These are phyloP conservation scores for Vigna hirtella DNA, from an alignment of 306 rosid genomes.

Conservation along the genomic window DNA sequence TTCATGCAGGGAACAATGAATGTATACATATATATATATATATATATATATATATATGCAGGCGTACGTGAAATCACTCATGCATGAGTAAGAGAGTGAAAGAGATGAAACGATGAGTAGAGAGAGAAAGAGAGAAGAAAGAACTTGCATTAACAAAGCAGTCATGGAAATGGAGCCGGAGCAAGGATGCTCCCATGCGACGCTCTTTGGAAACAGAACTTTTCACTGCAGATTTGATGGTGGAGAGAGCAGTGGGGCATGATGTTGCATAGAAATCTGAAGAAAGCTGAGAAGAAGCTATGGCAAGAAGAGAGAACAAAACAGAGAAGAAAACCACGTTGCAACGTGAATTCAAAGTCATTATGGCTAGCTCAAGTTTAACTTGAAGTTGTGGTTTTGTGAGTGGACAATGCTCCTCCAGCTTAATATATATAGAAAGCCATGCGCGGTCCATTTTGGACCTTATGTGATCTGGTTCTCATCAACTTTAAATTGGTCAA, in stretches of 20 bases:
- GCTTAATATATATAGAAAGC: constrained; percentile 54
- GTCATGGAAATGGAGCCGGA: constrained; percentile 73
- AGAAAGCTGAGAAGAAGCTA: constrained; percentile 54
- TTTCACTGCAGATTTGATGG: constrained; percentile 51
- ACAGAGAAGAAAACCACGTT: constrained; percentile 39
- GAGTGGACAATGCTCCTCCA: background rate
- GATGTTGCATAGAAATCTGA: constrained; percentile 49
- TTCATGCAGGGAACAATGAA: background rate
- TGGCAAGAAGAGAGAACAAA: constrained; percentile 38
- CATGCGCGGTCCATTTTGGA: constrained; percentile 48
- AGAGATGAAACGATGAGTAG: background rate
- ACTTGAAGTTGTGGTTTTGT: constrained; percentile 23
- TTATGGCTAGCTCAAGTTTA: constrained; percentile 38
- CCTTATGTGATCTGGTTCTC: background rate
- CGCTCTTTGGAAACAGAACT: constrained; percentile 64
- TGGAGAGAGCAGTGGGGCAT: constrained; percentile 62
- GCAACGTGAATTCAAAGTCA: constrained; percentile 46
- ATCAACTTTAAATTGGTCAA: constrained; percentile 42
- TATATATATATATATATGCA: background rate
- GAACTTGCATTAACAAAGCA: constrained; percentile 66
- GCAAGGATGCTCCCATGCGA: constrained; percentile 78
- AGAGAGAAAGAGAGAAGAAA: background rate
- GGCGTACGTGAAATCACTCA: background rate
- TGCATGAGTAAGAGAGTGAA: background rate
- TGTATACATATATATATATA: background rate